These are phyloP conservation scores for Fragilaria crotonensis DNA, from an alignment of 108 stramenopile species.

Conservation along the genomic window DNA sequence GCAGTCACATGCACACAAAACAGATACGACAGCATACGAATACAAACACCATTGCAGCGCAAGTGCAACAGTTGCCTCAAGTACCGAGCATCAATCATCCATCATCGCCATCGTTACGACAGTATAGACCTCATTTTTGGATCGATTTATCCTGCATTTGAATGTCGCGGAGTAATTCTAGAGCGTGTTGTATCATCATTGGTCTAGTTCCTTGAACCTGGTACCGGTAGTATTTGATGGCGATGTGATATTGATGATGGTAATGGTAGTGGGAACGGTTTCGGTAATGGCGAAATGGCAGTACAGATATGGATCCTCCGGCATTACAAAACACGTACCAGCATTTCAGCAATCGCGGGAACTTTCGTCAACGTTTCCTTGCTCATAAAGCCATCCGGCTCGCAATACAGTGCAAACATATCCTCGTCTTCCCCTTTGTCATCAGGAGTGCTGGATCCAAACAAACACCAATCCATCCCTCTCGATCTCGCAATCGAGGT, in stretches of 20 bases:
- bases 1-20: not conserved
- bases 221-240: not conserved
- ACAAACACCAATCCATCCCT: no score
- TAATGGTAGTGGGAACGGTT: no score
- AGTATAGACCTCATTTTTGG: not conserved
- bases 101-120: not conserved
- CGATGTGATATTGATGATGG: no score
- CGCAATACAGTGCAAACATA: constrained; percentile 47
- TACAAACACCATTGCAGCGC: not conserved
- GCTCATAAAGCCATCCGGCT: constrained; percentile 43
- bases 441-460: no score
- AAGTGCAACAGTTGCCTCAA: not conserved
- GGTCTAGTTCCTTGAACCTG: constrained; percentile 3
- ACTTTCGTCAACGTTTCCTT: constrained; percentile 30
- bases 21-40: not conserved
- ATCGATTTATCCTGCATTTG: constrained; percentile 29
- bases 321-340: constrained; percentile 36
- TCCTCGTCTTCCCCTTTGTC: constrained; percentile 25
- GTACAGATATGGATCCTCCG: not conserved
- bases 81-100: not conserved
- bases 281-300: not conserved
- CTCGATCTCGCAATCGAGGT: no score
- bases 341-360: constrained; percentile 44
- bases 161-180: constrained; percentile 48
- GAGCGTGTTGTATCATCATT: constrained; percentile 35